These are phyloP conservation scores for Ophiorrhiza pumila DNA, from an alignment of 257 asterid genomes.

Conservation along the genomic window DNA sequence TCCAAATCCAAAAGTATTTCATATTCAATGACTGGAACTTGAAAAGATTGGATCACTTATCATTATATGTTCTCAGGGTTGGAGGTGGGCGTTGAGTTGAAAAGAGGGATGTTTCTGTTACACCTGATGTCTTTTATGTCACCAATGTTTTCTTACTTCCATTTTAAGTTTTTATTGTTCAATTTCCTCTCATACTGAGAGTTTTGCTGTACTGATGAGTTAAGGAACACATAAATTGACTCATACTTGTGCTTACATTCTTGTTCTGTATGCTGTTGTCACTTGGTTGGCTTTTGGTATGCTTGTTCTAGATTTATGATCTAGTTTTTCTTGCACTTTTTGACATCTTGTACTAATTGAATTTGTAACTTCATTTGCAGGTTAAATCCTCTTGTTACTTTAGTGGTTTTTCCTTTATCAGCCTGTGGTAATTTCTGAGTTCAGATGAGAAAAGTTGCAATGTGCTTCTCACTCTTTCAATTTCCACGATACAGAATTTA, in stretches of 20 bases:
- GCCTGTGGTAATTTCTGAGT: slow-evolving; percentile 21
- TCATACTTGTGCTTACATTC: background rate
- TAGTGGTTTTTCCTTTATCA: slow-evolving; percentile 4
- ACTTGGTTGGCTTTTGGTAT: background rate
- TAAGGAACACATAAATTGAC: background rate
- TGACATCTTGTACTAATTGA: background rate
- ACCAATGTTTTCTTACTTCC: background rate
- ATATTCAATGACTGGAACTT: background rate
- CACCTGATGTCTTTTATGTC: background rate
- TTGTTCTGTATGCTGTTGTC: background rate
- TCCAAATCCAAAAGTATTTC: background rate
- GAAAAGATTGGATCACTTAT: background rate
- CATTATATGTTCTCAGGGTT: background rate
- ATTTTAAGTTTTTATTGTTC: background rate
- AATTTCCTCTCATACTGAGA: background rate
- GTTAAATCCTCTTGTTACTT: slow-evolving; percentile 25
- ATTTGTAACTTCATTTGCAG: slow-evolving; percentile 38
- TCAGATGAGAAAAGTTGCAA: slow-evolving; percentile 59
- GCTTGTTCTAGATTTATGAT: background rate
- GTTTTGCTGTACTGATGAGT: background rate
- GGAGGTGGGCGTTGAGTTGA: background rate
- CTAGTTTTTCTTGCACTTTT: background rate
- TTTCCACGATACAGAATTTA: slow-evolving; percentile 61
- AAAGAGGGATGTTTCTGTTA: background rate
- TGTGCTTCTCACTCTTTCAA: slow-evolving; percentile 78